Conservation (phyloP, 768 basidiomycete genomes). For the Russula earlei region DNA sequence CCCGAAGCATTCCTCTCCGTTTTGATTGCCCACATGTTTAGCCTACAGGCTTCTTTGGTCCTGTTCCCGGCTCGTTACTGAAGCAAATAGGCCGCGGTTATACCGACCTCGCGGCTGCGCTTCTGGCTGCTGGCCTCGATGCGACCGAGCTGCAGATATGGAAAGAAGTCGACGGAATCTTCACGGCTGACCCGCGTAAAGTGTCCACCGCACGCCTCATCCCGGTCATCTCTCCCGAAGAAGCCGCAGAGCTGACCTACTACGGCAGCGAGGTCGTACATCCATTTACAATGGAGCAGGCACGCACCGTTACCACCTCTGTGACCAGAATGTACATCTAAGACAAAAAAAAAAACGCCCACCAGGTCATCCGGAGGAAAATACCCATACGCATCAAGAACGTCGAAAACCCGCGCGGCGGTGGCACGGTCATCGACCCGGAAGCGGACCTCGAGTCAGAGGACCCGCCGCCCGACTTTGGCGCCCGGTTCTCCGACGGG, state of each 20-base stretch:
- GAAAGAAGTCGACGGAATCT: conserved; percentile 99
- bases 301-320: conserved; percentile 19
- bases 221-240: conserved; percentile 90
- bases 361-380: conserved; percentile 71
- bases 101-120: conserved; percentile 91
- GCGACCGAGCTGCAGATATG: conserved; percentile 96
- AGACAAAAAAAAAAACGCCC: neutral
- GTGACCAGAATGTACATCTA: neutral
- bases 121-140: conserved; percentile 82
- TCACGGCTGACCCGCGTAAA: conserved; percentile 98
- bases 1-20: neutral
- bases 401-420: conserved; percentile 83
- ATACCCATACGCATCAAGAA: conserved; percentile 99
- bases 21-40: conserved; percentile 1
- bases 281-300: conserved; percentile 97
- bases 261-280: conserved; percentile 99
- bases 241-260: conserved; percentile 96
- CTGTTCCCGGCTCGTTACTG: conserved; percentile 88
- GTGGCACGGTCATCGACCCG: conserved; percentile 88
- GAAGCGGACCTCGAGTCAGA: conserved; percentile 37
- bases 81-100: conserved; percentile 93
- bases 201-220: conserved; percentile 90
- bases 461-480: neutral
- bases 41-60: conserved; percentile 82
- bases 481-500: neutral